Base-by-base conservation (phyloP, 352 stramenopile species). In the Globisporangium lucens region DNA sequence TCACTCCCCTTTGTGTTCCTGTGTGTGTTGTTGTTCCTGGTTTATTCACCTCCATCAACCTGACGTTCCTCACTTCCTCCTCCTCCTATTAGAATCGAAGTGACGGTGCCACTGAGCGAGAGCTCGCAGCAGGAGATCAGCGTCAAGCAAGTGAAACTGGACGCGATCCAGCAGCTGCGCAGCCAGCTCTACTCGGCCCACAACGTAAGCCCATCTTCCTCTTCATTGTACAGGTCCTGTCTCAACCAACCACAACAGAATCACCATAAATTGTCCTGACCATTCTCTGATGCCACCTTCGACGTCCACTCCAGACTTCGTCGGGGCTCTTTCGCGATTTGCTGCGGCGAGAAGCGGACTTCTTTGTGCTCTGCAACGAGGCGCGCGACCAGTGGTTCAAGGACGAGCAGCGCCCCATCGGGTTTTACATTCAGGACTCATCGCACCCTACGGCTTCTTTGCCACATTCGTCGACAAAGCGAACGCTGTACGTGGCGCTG, bases 111-210 rank as follows among this genome's bases (percentile, higher is more conserved):
- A 4, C 60, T 87, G 10, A 79, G 73, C 13, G 68, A 78, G 33
- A 65, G 61, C 8, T 85, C 77, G 9, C 66, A 76, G 51, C 62
- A 73, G 3, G 65, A 68, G 55, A 70, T 87, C 47, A 75, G 51
- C 57, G 69, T 87, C 3, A 72, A 75, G 27, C 82, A 86, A 46
- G 76, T 91, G n/a, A 91, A 91, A 61, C 38, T 82, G 24, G 76
- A 89, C 47, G 83, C 77, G 1, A 67, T 90, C 52, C 76, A 80
- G 41, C 81, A 87, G 41, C 74, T 91, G 22, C 69, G 75, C 65
- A 72, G 65, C 29, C 72, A 85, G 24, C 22, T 80, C 12, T 47
- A 63, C 53, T 27, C 41, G n/a, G 20, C 43, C 22, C 66, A 65
- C 9, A 64, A 64, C 58, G 73, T 78, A 61, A 47, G 62, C 17